Evolutionary conservation across 2,329 filamentous ascomycete genomes (phyloP), one percentile per base, ranked within the genome.

Genomic region (Ascochyta rabiei): DNA sequence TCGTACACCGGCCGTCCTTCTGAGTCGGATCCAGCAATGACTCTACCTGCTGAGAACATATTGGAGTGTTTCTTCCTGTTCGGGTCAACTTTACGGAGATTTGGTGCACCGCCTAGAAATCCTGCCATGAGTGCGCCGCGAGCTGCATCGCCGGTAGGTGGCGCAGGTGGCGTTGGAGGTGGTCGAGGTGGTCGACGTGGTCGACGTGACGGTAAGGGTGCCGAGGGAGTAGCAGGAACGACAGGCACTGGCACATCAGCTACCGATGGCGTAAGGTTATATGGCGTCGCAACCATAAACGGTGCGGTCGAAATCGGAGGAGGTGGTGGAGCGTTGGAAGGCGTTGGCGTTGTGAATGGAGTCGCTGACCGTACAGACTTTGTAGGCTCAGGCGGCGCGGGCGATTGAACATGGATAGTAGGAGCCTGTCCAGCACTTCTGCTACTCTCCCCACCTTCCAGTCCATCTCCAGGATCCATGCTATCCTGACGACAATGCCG

Each of bases 1-100:
- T 57, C 38, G 30, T 63, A 63, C 15, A 28, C 19, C 7, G 53
- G 50, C 10, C 16, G n/a, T n/a, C 10, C 37, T 24, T 9, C n/a
- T 2, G 34, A 6, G 26, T 19, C 13, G 7, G 34, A 7, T 7
- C n/a, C 18, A 6, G 19, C 26, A 38, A n/a, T 15, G 9, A 37
- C 40, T 21, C 46, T 21, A 7, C 26, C 42, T n/a, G 19, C 26
- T 26, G 19, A 19, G 5, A 19, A 30, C 9, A 10, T 24, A 18
- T 26, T 42, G 2, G 15, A 12, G 18, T 47, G 48, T 18, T 34
- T 53, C 18, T 54, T 46, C 6, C 51, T 30, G 21, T 40, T n/a
- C 13, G 40, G 33, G 18, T 30, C 21, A 10, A 58, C 48, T 33
- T 33, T 52, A 12, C 52, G 48, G 15, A 56, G 37, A 13, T 54